Percentiles rank a stretch among this genome's conserved stretches.
phyloP scores from a whole-genome alignment of 768 basidiomycete genomes.

The Lanmaoa rubissima region DNA sequence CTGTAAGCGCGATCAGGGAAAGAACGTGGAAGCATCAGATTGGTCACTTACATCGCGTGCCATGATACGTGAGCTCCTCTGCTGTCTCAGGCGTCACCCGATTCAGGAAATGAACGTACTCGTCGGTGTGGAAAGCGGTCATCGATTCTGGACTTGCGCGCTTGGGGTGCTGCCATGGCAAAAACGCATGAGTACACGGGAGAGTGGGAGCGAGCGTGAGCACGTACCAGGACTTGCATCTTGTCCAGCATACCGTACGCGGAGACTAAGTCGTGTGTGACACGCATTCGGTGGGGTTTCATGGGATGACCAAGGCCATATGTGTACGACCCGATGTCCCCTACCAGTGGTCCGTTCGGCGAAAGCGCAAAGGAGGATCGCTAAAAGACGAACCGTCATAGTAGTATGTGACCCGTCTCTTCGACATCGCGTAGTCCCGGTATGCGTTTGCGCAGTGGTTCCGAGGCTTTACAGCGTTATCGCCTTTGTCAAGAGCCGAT shows the following conservation, averaged over 20 bases:
- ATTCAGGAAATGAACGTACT: slow-evolving; percentile 91
- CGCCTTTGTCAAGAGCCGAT: neutral
- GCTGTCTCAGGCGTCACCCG: slow-evolving; percentile 90
- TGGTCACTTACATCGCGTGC: slow-evolving; percentile 69
- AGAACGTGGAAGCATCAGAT: neutral
- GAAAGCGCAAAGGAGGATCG: neutral
- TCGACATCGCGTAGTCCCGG: slow-evolving; percentile 50
- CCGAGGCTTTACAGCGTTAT: neutral
- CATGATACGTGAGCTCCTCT: slow-evolving; percentile 80
- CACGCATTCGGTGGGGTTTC: slow-evolving; percentile 94
- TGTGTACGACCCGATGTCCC: slow-evolving; percentile 71
- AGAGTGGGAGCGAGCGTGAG: neutral
- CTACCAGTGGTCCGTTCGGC: slow-evolving; percentile 35
- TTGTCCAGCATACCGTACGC: slow-evolving; percentile 92
- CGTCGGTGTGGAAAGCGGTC: slow-evolving; percentile 97
- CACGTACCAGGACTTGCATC: slow-evolving; percentile 82
- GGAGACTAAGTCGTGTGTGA: slow-evolving; percentile 88
- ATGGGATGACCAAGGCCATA: slow-evolving; percentile 91
- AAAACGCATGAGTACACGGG: neutral
- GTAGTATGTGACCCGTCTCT: slow-evolving; percentile 75
- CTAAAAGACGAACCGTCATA: slow-evolving; percentile 59
- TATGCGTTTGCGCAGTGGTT: neutral
- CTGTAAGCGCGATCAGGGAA: slow-evolving; percentile 25
- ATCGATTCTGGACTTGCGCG: slow-evolving; percentile 73
- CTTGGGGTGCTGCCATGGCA: slow-evolving; percentile 55